Percentiles rank a stretch among this genome's conserved stretches.
These are phyloP conservation scores for Dipteronia sinensis DNA, from an alignment of 345 rosid species.

Conservation along the genomic window DNA sequence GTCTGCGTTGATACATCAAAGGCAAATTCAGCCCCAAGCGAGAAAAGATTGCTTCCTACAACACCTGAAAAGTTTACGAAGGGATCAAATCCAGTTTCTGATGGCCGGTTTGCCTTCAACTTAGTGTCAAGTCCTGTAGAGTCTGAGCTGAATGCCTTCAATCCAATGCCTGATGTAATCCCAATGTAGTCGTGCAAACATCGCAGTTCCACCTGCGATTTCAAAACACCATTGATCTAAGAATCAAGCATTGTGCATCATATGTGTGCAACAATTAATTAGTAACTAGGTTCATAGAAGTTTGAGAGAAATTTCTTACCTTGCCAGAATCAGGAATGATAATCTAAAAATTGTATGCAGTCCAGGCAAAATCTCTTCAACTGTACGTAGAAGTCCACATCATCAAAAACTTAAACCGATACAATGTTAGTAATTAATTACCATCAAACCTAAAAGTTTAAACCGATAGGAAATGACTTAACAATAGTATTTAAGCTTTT, in stretches of 20 bases:
- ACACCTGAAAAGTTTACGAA: constrained; percentile 43
- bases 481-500: too few species aligned
- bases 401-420: too few species aligned
- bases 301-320: constrained; percentile 26
- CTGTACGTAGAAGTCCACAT: constrained; percentile 28
- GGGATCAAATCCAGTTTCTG: constrained; percentile 35
- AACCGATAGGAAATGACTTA: too few species aligned
- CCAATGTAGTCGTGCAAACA: constrained; percentile 45
- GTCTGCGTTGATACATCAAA: constrained; percentile 29
- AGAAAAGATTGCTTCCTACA: constrained; percentile 39
- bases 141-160: constrained; percentile 20
- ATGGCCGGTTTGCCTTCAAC: background rate
- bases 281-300: background rate
- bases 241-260: background rate
- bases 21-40: constrained; percentile 42
- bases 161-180: constrained; percentile 40
- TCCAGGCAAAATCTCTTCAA: constrained; percentile 49
- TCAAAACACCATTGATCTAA: constrained; percentile 7
- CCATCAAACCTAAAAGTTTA: too few species aligned
- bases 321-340: constrained; percentile 47
- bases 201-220: constrained; percentile 45
- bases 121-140: constrained; percentile 33
- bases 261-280: too few species aligned
- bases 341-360: constrained; percentile 42
- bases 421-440: too few species aligned